Evolutionary conservation across 2,329 filamentous ascomycete species (phyloP), one percentile per base, ranked within the genome.

Genomic region (Trichoderma aggressivum): DNA sequence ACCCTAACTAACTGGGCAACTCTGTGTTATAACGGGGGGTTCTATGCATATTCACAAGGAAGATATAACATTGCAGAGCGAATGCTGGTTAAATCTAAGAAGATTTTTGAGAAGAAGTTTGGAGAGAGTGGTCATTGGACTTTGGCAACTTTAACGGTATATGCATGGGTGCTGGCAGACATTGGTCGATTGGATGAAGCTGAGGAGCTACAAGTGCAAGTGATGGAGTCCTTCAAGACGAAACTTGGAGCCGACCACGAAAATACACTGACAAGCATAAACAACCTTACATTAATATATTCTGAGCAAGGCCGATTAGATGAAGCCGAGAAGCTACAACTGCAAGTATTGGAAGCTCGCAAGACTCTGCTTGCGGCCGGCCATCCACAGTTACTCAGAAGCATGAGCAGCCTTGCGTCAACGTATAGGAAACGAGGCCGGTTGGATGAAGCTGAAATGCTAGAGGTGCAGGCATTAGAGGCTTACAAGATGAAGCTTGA

Each of bases 101-200:
- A 21, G 10, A 7, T 10, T 2, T 4, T 7, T 10, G 26, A 28
- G 59, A 28, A 4, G 5, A 43, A 5, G 1, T 8, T 56, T 3
- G 28, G 53, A 55, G 28, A 30, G 36, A 53, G 8, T 7, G 5
- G 28, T 67, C 10, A n/a, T 6, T 1, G 3, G 16, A 56, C 24
- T 56, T 10, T 56, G 28, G 4, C 1, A 11, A 30, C 26, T n/a
- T 11, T 30, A 0, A 5, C 7, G 8, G 18, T 30, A 30, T 56
- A 30, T 26, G 53, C 14, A 56, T 30, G 1, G 3, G 16, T 55
- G 28, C 7, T 8, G 16, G 3, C 3, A 1, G 7, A 26, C 0
- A 30, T n/a, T n/a, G 66, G 66, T 3, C 66, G 56, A 21, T 70
- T 26, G 34, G 28, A 61, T 28, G 66, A 75, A 62, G 73, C 73